phyloP scores from a whole-genome alignment of 2,329 filamentous ascomycete species.

The Neurospora sp. region DNA sequence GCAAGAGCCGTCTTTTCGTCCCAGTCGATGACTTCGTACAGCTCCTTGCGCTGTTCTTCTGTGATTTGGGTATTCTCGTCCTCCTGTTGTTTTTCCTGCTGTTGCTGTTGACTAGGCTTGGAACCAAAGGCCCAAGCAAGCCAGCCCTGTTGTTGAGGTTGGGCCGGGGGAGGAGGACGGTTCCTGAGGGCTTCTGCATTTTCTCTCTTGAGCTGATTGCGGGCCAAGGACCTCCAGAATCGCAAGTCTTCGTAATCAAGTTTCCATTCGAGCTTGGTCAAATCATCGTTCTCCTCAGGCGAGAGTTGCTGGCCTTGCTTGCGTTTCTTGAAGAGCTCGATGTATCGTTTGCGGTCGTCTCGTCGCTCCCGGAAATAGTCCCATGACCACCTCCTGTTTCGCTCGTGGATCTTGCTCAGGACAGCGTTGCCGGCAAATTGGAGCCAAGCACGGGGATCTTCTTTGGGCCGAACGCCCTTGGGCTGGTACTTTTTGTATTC shows the following conservation, averaged over 20 bases:
- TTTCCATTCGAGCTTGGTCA: conserved; percentile 75
- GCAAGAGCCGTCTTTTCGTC: conserved; percentile 88
- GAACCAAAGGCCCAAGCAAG: conserved; percentile 84
- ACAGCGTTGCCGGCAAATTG: conserved; percentile 84
- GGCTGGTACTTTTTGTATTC: conserved; percentile 93
- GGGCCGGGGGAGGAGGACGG: conserved; percentile 33
- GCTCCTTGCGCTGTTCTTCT: conserved; percentile 88
- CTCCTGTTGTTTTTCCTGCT: conserved; percentile 42
- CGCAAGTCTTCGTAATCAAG: conserved; percentile 88
- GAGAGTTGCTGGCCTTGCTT: conserved; percentile 65
- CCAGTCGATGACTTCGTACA: conserved; percentile 97
- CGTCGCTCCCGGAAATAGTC: conserved; percentile 86
- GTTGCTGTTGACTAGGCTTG: conserved; percentile 41
- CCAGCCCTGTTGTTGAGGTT: conserved; percentile 74
- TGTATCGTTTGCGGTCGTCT: conserved; percentile 82
- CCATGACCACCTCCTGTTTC: conserved; percentile 91
- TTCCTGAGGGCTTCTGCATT: conserved; percentile 79
- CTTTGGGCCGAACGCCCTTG: conserved; percentile 67
- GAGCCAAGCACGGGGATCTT: conserved; percentile 88
- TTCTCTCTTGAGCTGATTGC: conserved; percentile 92
- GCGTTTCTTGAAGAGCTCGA: conserved; percentile 91
- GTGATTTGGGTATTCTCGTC: conserved; percentile 79
- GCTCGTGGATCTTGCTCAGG: conserved; percentile 86
- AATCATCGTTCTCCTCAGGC: conserved; percentile 58
- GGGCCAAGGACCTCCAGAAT: conserved; percentile 91